A percentile compares a stretch with the other conserved stretches of the same genome.
Evolutionary conservation across 75 land plant genomes (phyloP).

Genomic region (Sequoiadendron giganteum): DNA sequence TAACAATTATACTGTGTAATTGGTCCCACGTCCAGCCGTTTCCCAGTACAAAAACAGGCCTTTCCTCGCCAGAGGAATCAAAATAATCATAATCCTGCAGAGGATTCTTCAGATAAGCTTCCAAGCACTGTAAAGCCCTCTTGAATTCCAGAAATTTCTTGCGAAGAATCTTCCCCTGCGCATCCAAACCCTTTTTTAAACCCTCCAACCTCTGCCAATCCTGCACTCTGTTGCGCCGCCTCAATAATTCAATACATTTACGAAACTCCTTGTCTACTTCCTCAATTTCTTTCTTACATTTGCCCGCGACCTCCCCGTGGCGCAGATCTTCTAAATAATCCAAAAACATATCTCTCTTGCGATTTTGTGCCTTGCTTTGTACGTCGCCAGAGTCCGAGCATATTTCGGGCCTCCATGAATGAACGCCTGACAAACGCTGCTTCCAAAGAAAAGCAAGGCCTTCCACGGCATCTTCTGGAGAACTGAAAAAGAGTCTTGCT

Average conservation of each 20-base stretch:
- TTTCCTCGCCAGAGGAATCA: background rate
- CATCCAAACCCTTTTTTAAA: slow-evolving; percentile 23
- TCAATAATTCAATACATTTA: background rate
- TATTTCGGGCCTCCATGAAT: slow-evolving; percentile 9
- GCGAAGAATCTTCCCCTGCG: slow-evolving; percentile 29
- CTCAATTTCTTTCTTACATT: slow-evolving; percentile 17
- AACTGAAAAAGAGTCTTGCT: slow-evolving; percentile 8
- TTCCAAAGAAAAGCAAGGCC: slow-evolving; percentile 13
- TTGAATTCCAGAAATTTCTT: slow-evolving; percentile 46
- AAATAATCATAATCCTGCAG: background rate
- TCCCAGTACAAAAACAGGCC: slow-evolving; percentile 21
- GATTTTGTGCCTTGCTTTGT: background rate
- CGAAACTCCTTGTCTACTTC: slow-evolving; percentile 16
- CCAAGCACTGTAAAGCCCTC: slow-evolving; percentile 34
- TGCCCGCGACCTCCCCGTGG: slow-evolving; percentile 4
- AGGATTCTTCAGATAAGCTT: slow-evolving; percentile 10
- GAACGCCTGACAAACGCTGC: slow-evolving; percentile 11
- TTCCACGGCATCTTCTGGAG: slow-evolving; percentile 2
- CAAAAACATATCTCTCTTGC: background rate
- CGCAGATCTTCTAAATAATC: background rate
- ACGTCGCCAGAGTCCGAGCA: background rate
- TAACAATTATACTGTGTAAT: slow-evolving; percentile 27
- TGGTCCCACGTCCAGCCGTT: slow-evolving; percentile 33
- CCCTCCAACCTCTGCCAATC: slow-evolving; percentile 11
- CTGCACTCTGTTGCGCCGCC: background rate